phyloP scores from a whole-genome alignment of 148 eudicot species.

The Spergularia bocconei region DNA sequence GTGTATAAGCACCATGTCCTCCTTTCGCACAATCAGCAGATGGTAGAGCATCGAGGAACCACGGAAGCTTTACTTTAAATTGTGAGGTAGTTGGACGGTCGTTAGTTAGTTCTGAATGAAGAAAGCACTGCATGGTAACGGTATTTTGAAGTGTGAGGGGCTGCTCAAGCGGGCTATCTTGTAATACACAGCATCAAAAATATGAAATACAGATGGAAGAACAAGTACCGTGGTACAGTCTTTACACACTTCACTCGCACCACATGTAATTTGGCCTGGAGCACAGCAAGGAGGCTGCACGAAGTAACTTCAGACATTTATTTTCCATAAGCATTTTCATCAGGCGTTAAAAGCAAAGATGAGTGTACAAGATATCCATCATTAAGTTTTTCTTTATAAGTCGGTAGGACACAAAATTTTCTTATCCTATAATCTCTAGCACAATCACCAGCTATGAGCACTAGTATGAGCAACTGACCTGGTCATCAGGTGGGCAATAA shows the following conservation, averaged over 20 bases:
- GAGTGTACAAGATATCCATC: background rate
- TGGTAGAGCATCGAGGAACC: conserved; percentile 91
- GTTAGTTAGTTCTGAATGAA: conserved; percentile 69
- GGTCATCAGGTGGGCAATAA: conserved; percentile 95
- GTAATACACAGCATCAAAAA: background rate
- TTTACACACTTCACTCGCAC: conserved; percentile 60
- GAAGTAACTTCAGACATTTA: conserved; percentile 15
- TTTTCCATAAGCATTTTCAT: background rate
- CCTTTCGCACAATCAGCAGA: conserved; percentile 96
- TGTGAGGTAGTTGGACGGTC: conserved; percentile 84
- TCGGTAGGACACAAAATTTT: background rate
- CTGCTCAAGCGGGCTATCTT: background rate
- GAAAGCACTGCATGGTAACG: conserved; percentile 73
- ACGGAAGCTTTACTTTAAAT: conserved; percentile 90
- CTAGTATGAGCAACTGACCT: conserved; percentile 42
- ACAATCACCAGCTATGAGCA: conserved; percentile 12
- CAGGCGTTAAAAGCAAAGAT: background rate
- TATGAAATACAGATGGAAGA: conserved; percentile 4
- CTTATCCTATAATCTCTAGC: conserved; percentile 5
- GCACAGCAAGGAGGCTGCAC: conserved; percentile 96
- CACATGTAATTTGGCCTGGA: conserved; percentile 57
- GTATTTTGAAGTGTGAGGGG: conserved; percentile 23
- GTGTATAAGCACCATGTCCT: conserved; percentile 95
- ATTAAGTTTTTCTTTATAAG: background rate
- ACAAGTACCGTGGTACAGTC: conserved; percentile 92